Evolutionary conservation across 495 filamentous ascomycete genomes (phyloP).

Genomic region (Penicillium egyptiacum): DNA sequence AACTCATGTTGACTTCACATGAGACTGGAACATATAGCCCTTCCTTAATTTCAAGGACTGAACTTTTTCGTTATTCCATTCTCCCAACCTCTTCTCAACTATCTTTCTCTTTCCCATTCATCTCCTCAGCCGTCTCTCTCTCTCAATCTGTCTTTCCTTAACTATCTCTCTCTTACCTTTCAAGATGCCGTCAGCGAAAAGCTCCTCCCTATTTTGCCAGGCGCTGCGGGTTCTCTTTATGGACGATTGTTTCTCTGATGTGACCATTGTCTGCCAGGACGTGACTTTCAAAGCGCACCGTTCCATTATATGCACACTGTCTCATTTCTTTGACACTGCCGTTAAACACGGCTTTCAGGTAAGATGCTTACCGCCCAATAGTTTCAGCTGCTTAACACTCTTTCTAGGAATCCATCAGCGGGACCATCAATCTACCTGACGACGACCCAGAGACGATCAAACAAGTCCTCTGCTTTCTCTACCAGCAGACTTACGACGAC

Average conservation of each 20-base stretch:
- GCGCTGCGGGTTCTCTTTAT: no score
- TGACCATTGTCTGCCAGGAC: not conserved
- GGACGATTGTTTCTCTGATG: not conserved
- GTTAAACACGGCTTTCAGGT: not conserved
- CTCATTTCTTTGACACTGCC: not conserved
- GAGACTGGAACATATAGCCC: no score
- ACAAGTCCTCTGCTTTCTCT: not conserved
- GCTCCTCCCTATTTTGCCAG: no score
- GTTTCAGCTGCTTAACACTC: not conserved
- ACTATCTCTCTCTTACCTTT: no score
- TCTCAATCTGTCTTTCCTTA: no score
- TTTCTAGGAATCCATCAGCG: not conserved
- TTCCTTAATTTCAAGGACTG: no score
- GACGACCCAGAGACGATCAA: not conserved
- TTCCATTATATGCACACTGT: not conserved
- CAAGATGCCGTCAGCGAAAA: no score
- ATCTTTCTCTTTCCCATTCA: no score
- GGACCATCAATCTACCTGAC: not conserved
- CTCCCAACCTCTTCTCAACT: no score
- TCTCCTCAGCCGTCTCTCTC: no score
- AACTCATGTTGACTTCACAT: no score
- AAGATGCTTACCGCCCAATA: not conserved
- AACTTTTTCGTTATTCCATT: no score
- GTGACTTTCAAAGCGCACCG: not conserved
- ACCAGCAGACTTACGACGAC: not conserved